Conservation (phyloP, 345 rosid species). For the Melastoma malabathricum region DNA sequence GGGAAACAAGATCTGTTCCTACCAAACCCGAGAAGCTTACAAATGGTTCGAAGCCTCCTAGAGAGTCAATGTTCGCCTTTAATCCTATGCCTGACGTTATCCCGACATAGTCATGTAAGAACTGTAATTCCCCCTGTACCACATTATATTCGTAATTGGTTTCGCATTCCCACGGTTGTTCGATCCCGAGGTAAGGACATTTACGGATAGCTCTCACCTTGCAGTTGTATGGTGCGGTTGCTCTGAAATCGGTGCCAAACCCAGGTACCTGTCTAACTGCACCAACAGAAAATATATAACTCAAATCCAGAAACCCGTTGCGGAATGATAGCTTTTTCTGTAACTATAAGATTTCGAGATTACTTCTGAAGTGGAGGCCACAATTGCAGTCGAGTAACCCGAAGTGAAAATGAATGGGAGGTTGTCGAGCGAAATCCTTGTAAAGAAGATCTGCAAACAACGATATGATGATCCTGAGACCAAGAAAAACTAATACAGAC, state of each 20-base stretch:
- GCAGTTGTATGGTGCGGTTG: conserved; percentile 28
- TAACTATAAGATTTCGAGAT: conserved; percentile 4
- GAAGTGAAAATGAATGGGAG: conserved; percentile 19
- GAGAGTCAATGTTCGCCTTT: conserved; percentile 8
- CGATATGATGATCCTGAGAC: neutral
- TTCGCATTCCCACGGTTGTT: neutral
- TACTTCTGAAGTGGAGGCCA: conserved; percentile 36
- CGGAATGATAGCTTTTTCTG: neutral
- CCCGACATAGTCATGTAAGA: conserved; percentile 26
- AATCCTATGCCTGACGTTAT: conserved; percentile 25
- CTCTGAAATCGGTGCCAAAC: conserved; percentile 26
- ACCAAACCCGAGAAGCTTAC: conserved; percentile 27
- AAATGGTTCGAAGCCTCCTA: conserved; percentile 20
- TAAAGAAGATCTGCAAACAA: conserved; percentile 33
- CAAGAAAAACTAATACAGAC: neutral
- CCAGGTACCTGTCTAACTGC: conserved; percentile 41
- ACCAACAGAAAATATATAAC: neutral
- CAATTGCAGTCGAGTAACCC: conserved; percentile 21
- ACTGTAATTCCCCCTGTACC: conserved; percentile 31
- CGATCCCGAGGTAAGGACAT: neutral
- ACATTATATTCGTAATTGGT: neutral
- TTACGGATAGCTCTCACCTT: conserved; percentile 14
- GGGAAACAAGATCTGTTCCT: conserved; percentile 24
- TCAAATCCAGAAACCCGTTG: neutral
- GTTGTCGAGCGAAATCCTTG: conserved; percentile 37